These are phyloP conservation scores for Curvularia spicifera DNA, from an alignment of 2,329 filamentous ascomycete species.

Conservation along the genomic window DNA sequence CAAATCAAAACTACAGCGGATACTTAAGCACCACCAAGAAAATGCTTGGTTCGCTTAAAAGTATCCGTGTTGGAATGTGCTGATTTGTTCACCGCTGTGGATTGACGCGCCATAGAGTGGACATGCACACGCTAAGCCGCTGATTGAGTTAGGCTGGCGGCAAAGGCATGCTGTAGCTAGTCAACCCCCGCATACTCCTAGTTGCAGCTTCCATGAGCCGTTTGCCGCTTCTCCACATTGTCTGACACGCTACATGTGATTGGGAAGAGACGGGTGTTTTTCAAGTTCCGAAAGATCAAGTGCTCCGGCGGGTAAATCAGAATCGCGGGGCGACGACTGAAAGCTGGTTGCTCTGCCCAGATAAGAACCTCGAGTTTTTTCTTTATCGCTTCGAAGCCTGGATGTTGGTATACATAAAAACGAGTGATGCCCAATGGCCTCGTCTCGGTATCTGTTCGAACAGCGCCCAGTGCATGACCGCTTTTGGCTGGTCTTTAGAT, in stretches of 20 bases:
- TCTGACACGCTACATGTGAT: background rate
- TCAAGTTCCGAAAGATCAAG: background rate
- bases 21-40: conserved; percentile 10
- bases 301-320: background rate
- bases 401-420: background rate
- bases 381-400: background rate
- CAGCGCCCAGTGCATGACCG: background rate
- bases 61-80: background rate
- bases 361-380: background rate
- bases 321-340: background rate
- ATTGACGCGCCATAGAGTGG: conserved; percentile 1
- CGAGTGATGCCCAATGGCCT: background rate
- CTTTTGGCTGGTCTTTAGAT: background rate
- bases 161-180: background rate
- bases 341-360: background rate
- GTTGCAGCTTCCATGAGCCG: background rate
- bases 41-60: conserved; percentile 9
- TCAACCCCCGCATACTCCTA: background rate
- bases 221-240: background rate
- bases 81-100: background rate
- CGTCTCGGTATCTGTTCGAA: background rate
- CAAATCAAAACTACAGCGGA: background rate
- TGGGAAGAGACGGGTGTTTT: background rate
- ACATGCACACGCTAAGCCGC: background rate
- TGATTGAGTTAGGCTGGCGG: background rate